These are phyloP conservation scores for Dryadomyces quercivorus DNA, from an alignment of 2,329 filamentous ascomycete species.

Conservation along the genomic window DNA sequence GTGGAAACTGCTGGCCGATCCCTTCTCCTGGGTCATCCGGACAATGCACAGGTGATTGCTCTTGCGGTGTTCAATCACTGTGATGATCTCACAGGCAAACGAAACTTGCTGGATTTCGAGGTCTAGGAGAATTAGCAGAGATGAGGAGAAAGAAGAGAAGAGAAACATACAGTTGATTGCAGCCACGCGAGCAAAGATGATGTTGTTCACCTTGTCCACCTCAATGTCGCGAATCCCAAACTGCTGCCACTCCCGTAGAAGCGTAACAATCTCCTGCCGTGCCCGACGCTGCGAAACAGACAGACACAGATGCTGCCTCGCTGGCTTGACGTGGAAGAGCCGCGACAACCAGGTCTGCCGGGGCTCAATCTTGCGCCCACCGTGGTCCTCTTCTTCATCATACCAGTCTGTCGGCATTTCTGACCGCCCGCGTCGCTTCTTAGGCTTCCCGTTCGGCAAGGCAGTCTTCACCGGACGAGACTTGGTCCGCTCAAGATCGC, in stretches of 20 bases:
- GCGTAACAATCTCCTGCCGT: constrained; percentile 61
- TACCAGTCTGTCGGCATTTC: constrained; percentile 7
- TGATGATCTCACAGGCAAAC: constrained; percentile 79
- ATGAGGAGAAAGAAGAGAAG: neutral
- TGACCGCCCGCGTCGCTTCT: neutral
- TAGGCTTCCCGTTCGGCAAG: neutral
- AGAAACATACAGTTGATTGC: constrained; percentile 60
- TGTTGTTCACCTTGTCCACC: constrained; percentile 66
- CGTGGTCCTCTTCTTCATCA: constrained; percentile 23
- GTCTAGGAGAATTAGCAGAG: constrained; percentile 26
- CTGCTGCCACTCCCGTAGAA: constrained; percentile 68
- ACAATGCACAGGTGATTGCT: constrained; percentile 66
- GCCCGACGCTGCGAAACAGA: constrained; percentile 58
- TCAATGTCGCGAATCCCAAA: constrained; percentile 72
- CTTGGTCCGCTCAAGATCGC: neutral
- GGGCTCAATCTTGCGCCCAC: constrained; percentile 45
- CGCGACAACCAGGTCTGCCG: constrained; percentile 81
- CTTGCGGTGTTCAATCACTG: constrained; percentile 73
- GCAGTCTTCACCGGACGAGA: neutral
- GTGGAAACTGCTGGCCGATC: constrained; percentile 83
- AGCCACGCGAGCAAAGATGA: constrained; percentile 68
- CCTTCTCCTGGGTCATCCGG: constrained; percentile 78
- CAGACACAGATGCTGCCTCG: constrained; percentile 63
- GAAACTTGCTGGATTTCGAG: constrained; percentile 77
- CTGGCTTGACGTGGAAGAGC: constrained; percentile 81